Percentiles rank a stretch among this genome's conserved stretches.
Evolutionary conservation across 257 asterid genomes (phyloP).

Genomic region (Salvia rosmarinus): DNA sequence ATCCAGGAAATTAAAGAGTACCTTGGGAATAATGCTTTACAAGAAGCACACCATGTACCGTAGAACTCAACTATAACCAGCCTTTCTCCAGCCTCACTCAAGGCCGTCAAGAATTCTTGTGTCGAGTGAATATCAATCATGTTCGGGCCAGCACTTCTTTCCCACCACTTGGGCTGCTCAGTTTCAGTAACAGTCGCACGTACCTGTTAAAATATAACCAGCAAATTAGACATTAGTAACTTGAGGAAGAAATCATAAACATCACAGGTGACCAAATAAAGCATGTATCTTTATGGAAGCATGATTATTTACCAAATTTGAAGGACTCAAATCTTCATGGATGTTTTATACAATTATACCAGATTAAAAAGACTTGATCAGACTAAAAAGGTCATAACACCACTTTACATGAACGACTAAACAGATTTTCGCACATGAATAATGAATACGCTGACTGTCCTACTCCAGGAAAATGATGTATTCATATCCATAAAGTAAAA

Average conservation of each 20-base stretch:
- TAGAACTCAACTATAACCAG: conserved; percentile 86
- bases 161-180: conserved; percentile 92
- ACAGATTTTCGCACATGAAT: neutral
- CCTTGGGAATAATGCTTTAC: conserved; percentile 86
- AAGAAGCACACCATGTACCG: conserved; percentile 98
- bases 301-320: neutral
- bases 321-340: neutral
- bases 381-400: conserved; percentile 16
- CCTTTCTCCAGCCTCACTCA: conserved; percentile 83
- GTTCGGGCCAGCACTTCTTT: conserved; percentile 80
- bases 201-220: conserved; percentile 44
- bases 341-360: neutral
- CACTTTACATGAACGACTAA: neutral
- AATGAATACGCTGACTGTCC: neutral
- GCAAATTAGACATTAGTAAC: conserved; percentile 21
- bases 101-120: conserved; percentile 67
- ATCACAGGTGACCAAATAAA: conserved; percentile 12
- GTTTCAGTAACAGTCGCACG: conserved; percentile 65
- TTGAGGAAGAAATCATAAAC: conserved; percentile 25
- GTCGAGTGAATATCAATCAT: conserved; percentile 91
- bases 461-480: neutral
- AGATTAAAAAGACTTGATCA: conserved; percentile 15
- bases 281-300: no score
- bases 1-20: conserved; percentile 30
- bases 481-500: neutral